A percentile compares a stretch with the other conserved stretches of the same genome.
Conservation (phyloP, 495 filamentous ascomycete species). For the Penicillium paradoxum region DNA sequence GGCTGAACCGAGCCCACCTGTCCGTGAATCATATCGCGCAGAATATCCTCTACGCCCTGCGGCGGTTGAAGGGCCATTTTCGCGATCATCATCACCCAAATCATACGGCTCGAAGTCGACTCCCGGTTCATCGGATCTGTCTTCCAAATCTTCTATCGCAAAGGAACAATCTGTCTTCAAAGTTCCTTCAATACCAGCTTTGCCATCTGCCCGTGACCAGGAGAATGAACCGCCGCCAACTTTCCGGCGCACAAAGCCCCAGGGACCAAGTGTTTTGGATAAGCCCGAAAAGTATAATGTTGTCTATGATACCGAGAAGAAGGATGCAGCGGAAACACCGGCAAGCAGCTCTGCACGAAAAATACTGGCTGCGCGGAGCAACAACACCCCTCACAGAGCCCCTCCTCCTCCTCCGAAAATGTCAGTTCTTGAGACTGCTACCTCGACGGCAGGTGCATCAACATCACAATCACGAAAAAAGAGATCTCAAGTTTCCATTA, state of each 20-base stretch:
- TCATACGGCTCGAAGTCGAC: conserved; percentile 42
- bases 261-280: conserved; percentile 51
- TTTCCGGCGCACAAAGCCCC: conserved; percentile 65
- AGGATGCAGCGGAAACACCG: conserved; percentile 37
- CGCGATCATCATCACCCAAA: conserved; percentile 38
- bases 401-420: conserved; percentile 90
- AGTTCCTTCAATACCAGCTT: conserved; percentile 53
- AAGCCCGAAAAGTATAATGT: conserved; percentile 54
- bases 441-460: conserved; percentile 73
- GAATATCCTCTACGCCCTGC: conserved; percentile 17
- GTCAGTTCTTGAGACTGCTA: conserved; percentile 88
- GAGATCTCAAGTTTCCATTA: conserved; percentile 75
- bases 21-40: conserved; percentile 23
- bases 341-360: conserved; percentile 58
- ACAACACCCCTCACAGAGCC: conserved; percentile 78
- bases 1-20: conserved; percentile 40
- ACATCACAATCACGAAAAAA: conserved; percentile 68
- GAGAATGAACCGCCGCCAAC: conserved; percentile 78
- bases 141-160: conserved; percentile 34
- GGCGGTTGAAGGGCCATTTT: conserved; percentile 31
- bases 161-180: conserved; percentile 57
- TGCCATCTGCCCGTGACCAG: conserved; percentile 64
- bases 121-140: conserved; percentile 36
- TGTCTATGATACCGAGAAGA: conserved; percentile 45
- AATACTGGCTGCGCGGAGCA: conserved; percentile 64